Evolutionary conservation across 1,284 basidiomycete species (phyloP), one percentile per base, ranked within the genome.

Genomic region (Cutaneotrichosporon cutaneum): DNA sequence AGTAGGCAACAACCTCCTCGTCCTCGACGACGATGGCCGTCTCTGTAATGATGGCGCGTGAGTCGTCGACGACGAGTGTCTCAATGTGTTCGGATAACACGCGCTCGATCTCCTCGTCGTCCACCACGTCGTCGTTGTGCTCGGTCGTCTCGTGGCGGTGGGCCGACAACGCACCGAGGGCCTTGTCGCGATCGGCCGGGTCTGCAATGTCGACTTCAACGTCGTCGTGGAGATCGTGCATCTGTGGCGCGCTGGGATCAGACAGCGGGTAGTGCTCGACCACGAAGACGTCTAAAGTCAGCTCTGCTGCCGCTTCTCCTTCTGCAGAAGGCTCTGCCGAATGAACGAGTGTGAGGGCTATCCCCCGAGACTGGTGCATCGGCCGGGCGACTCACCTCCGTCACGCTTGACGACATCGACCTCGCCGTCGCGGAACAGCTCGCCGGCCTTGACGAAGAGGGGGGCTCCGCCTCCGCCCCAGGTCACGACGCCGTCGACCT

Each of bases 371-470:
- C 35, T 11, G 24, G 16, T n/a, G n/a, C 6, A 14, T 11, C n/a
- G 18, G n/a, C n/a, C n/a, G n/a, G n/a, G 4, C 18, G 1, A 69
- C 72, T 61, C 66, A 75, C 74, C 70, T 45, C 69, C 56, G 14
- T 70, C 69, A 18, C 64, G 56, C 30, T 68, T 72, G 30, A 75
- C 65, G 9, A 72, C 63, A 51, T 77, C 76, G 21, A 73, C 75
- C 63, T 77, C 74, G 11, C 77, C 77, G 22, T 77, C 74, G 42
- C 72, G 72, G 70, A 80, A 79, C 58, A 80, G 65, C 60, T 78
- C 75, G 36, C 78, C 78, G 24, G 77, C 78, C 64, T 78, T 80
- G 35, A 80, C 71, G 62, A 80, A 80, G 11, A 78, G 54, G n/a
- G 78, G 77, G 18, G 76, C 77, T 2, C 48, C 58, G 13, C 70